Evolutionary conservation across 1,139 yeast genomes (phyloP).

Genomic region (Kluyveromyces sp.): DNA sequence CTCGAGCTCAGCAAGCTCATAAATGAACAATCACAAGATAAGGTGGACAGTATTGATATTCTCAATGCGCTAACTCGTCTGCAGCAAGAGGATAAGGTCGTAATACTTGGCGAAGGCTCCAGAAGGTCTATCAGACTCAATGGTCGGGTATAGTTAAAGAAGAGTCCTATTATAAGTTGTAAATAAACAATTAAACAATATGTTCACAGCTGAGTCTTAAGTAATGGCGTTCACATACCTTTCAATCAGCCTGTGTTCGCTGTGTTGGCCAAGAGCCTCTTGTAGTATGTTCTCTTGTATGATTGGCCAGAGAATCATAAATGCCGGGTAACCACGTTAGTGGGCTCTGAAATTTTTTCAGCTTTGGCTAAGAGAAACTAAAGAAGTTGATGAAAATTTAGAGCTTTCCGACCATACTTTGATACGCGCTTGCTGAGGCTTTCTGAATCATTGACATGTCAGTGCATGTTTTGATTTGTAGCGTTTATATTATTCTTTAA

Average conservation of each 20-base stretch:
- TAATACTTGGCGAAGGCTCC: constrained; percentile 67
- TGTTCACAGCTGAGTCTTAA: too few relatives aligned
- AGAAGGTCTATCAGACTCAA: constrained; percentile 54
- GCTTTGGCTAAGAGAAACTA: background rate
- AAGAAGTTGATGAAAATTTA: too few relatives aligned
- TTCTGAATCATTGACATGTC: too few relatives aligned
- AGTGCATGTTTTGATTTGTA: too few relatives aligned
- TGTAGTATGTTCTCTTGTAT: too few relatives aligned
- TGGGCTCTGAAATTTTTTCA: background rate
- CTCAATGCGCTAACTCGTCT: constrained; percentile 62
- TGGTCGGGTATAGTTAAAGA: constrained; percentile 20
- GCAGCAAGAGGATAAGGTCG: constrained; percentile 68
- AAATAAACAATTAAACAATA: too few relatives aligned
- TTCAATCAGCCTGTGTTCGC: too few relatives aligned
- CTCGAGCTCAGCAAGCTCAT: constrained; percentile 55
- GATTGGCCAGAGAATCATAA: background rate
- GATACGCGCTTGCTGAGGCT: too few relatives aligned
- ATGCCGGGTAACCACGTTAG: background rate
- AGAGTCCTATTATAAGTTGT: background rate
- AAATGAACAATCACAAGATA: constrained; percentile 61
- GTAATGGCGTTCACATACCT: too few relatives aligned
- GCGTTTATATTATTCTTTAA: too few relatives aligned
- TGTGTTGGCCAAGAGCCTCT: too few relatives aligned
- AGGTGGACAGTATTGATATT: constrained; percentile 66
- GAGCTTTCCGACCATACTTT: too few relatives aligned